Conservation (phyloP, 352 stramenopile genomes). For the Pythium aphanidermatum region DNA sequence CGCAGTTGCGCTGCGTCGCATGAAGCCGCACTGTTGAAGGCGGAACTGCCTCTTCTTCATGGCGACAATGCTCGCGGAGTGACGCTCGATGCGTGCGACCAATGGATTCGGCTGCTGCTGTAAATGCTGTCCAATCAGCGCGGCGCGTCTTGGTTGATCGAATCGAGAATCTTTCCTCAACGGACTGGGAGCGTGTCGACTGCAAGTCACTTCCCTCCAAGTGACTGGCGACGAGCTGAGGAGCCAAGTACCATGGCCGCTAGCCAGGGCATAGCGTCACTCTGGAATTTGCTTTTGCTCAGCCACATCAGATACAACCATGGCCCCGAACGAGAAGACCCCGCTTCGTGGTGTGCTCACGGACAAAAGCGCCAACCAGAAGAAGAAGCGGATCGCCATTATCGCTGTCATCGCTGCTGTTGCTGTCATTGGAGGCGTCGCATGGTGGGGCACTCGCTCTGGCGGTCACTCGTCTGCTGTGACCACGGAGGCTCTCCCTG, state of each 20-base stretch:
- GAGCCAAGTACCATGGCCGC: too few relatives aligned
- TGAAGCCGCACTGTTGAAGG: neutral
- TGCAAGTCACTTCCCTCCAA: neutral
- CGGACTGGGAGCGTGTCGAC: neutral
- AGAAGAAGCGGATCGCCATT: slow-evolving; percentile 13
- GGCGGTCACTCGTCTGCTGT: neutral
- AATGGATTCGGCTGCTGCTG: neutral
- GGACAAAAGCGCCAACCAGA: neutral
- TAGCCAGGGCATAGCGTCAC: too few relatives aligned
- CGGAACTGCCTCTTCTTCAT: too few relatives aligned
- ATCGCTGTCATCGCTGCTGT: slow-evolving; percentile 7
- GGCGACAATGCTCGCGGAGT: neutral
- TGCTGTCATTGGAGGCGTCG: slow-evolving; percentile 3
- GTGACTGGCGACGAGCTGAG: slow-evolving; percentile 11
- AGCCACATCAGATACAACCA: neutral
- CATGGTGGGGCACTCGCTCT: slow-evolving; percentile 7
- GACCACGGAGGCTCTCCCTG: slow-evolving; percentile 6
- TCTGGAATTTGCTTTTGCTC: slow-evolving; percentile 1
- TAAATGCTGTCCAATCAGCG: neutral
- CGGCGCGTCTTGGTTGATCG: neutral
- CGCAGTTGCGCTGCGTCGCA: too few relatives aligned
- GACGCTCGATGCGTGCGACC: slow-evolving; percentile 3
- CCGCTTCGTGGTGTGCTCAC: slow-evolving; percentile 10
- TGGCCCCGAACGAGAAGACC: slow-evolving; percentile 15
- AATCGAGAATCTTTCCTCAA: neutral